Percentiles rank a stretch among this genome's conserved stretches.
Conservation (phyloP, 1,284 basidiomycete genomes). For the Pascua guehoae region DNA sequence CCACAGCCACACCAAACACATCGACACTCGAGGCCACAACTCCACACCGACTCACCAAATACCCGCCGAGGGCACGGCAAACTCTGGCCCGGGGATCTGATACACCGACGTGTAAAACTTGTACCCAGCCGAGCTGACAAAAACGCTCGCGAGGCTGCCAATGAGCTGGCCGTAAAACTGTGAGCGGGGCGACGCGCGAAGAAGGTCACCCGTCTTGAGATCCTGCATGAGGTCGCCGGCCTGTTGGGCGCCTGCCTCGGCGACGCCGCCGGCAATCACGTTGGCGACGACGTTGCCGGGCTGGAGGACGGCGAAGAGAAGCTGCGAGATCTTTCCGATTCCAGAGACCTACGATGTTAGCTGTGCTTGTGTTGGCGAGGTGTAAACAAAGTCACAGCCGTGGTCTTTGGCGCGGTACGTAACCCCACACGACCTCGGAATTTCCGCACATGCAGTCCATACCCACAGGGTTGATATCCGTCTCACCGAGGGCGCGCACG, state of each 20-base stretch:
- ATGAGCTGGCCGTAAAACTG: constrained; percentile 87
- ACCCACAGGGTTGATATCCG: constrained; percentile 77
- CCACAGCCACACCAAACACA: no score
- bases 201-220: constrained; percentile 88
- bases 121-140: constrained; percentile 84
- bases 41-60: constrained; percentile 51
- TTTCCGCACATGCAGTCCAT: neutral
- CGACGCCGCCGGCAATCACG: constrained; percentile 91
- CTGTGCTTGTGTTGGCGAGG: no score
- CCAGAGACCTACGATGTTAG: constrained; percentile 61
- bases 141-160: constrained; percentile 77
- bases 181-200: constrained; percentile 77
- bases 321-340: constrained; percentile 88
- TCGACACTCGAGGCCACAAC: no score
- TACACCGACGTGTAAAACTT: constrained; percentile 84
- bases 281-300: constrained; percentile 93
- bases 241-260: constrained; percentile 94
- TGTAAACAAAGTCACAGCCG: no score
- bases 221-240: constrained; percentile 99
- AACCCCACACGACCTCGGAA: neutral
- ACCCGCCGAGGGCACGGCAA: constrained; percentile 89
- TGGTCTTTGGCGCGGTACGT: neutral
- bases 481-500: constrained; percentile 86
- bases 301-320: constrained; percentile 89
- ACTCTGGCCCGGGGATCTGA: constrained; percentile 69